Evolutionary conservation across 768 basidiomycete species (phyloP), one percentile per base, ranked within the genome.

Genomic region (Auriscalpium microsporum): DNA sequence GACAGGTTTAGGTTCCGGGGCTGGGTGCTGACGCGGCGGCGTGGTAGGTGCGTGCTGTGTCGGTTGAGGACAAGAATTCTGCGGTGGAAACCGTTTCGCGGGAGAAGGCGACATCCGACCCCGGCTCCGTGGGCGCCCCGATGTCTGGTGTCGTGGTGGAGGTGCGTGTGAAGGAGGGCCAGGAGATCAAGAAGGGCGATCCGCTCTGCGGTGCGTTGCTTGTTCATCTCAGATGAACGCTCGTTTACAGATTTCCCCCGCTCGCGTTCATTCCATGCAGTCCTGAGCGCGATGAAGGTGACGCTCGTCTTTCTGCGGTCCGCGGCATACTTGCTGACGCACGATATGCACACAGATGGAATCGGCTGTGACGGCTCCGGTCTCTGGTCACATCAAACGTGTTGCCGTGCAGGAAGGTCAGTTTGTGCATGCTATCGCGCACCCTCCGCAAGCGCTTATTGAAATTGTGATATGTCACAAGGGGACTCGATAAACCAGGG

Each of bases 101-200:
- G 68, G 96, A 99, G 80, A 94, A 86, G 79, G 92, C 96, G 10
- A 87, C 90, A 10, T 76, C 76, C 60, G 94, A 94, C 68, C 94
- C 95, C 57, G 95, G 96, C 61, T 94, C 90, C n/a, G 87, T 98
- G 59, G 96, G 94, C 53, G 92, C 93, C 50, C 91, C 94, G 3
- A 95, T 96, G 93, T 92, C 91, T 55, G 96, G 94, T 70, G 95
- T 98, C 50, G 94, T 98, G 53, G 90, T 99, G 16, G 96, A 99
- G 70, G 94, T 99, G 48, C 80, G 95, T 65, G 94, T 97, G 57
- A 95, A 96, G 74, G 96, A 98, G 71, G 94, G 94, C 21, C 87
- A 94, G 56, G 92, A 95, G 67, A 94, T 99, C 71, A 94, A 87
- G 83, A 95, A 94, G 73, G 96, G 96, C 50, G 96, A 99, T 74